These are phyloP conservation scores for Brachypodium distachyon DNA, from an alignment of 202 grass and related monocot species.

Conservation along the genomic window DNA sequence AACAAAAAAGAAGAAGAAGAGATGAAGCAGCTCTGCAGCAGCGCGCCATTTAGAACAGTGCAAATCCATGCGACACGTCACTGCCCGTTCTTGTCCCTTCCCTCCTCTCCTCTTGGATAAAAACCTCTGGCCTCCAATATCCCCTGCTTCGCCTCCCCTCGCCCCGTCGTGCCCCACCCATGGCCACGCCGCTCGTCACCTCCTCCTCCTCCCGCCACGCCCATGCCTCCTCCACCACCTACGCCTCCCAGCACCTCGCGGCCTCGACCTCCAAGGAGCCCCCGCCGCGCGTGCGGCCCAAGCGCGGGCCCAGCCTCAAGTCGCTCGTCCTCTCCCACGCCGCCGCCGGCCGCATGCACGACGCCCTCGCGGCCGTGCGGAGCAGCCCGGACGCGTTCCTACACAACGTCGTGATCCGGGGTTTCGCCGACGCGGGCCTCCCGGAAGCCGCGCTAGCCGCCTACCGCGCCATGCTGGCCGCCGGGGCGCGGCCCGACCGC, in stretches of 20 bases:
- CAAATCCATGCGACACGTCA: constrained; percentile 23
- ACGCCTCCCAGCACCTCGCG: constrained; percentile 27
- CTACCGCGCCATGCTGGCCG: constrained; percentile 50
- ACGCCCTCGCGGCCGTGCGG: constrained; percentile 21
- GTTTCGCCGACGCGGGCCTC: constrained; percentile 43
- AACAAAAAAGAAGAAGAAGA: too few species aligned
- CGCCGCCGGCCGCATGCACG: constrained; percentile 50
- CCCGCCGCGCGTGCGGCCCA: constrained; percentile 13
- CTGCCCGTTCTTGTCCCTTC: neutral
- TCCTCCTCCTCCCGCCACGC: constrained; percentile 23
- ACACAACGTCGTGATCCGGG: constrained; percentile 80
- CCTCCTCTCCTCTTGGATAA: neutral
- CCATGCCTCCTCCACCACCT: constrained; percentile 9
- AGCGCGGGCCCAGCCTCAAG: constrained; percentile 8
- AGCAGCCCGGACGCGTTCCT: constrained; percentile 45
- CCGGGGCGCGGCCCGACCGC: constrained; percentile 40
- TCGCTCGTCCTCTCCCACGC: constrained; percentile 37
- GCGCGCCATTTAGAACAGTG: neutral
- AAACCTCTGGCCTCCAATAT: too few species aligned
- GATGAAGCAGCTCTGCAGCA: neutral
- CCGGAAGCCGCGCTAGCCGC: constrained; percentile 35
- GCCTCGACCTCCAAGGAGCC: constrained; percentile 41
- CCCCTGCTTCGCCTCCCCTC: too few species aligned
- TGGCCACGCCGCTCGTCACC: constrained; percentile 44
- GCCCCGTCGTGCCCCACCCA: neutral